Percentiles rank a stretch among this genome's conserved stretches.
Conservation (phyloP, 1,284 basidiomycete genomes). For the Cryptococcus sp. region DNA sequence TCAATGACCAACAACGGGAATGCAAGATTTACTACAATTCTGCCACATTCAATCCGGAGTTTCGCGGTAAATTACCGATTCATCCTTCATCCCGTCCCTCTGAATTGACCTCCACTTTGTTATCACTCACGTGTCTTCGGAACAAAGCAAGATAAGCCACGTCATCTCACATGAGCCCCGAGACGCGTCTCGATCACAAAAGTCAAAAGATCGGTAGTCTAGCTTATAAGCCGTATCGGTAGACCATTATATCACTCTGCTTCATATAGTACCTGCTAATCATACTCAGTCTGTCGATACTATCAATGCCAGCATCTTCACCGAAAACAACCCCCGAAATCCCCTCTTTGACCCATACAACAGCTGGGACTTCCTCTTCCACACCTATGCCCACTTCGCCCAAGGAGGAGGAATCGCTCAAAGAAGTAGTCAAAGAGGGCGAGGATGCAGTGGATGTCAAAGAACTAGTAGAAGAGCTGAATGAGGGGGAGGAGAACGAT, state of each 20-base stretch:
- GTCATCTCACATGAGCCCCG: neutral
- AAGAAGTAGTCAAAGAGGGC: constrained; percentile 1
- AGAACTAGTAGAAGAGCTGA: constrained; percentile 14
- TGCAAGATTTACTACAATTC: neutral
- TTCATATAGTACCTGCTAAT: neutral
- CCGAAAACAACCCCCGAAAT: constrained; percentile 14
- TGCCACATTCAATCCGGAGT: constrained; percentile 13
- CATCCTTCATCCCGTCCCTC: neutral
- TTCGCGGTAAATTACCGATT: constrained; percentile 15
- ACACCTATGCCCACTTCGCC: constrained; percentile 38
- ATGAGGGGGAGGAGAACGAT: constrained; percentile 36
- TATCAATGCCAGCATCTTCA: constrained; percentile 5
- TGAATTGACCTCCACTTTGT: neutral
- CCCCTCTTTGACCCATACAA: constrained; percentile 12
- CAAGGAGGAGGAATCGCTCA: constrained; percentile 5
- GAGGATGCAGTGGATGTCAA: constrained; percentile 6
- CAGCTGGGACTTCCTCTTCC: constrained; percentile 19
- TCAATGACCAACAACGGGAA: neutral
- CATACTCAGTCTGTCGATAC: neutral
- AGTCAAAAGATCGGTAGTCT: neutral
- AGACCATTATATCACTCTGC: no score
- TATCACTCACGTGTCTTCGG: neutral
- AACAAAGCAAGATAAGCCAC: no score
- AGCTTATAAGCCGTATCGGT: no score
- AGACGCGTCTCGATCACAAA: neutral